Base-by-base conservation (phyloP, 805 yeast genomes). In the Teunomyces gatunensis region DNA sequence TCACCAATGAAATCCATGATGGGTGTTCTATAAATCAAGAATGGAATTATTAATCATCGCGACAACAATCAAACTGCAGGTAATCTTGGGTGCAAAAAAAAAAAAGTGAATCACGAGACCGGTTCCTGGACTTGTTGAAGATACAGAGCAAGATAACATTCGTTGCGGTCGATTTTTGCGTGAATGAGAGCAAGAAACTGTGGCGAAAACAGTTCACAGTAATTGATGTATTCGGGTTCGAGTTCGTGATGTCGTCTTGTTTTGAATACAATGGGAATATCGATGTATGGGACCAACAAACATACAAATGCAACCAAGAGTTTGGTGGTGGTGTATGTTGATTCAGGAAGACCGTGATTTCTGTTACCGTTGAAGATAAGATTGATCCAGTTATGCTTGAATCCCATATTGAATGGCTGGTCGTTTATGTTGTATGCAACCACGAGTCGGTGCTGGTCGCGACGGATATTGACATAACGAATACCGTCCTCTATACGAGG, bases 1-100 rank as follows among this genome's bases (percentile, higher is more conserved):
- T 87, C 92, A 7, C 88, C 87, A 23, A 86, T 65, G 49, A 84
- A 71, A 61, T 84, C 85, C 91, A 85, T 85, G 23, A 32, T 40
- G 35, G 33, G 17, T 20, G 28, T 25, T 13, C 20, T 11, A 11
- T 12, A 5, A 34, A 20, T 30, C 13, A 11, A 18, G 23, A 15
- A 10, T 32, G 28, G 34, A 39, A 42, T 42, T 42, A 42, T 33
- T 42, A 42, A 42, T 28, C 42, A 39, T 39, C 42, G 42, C 42
- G 42, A 25, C 13, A 13, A 17, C 32, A 28, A 23, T n/a, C 21
- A 18, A 13, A 12, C 32, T 39, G 42, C 42, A 28, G 15, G 23
- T 20, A 37, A 34, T 12, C 25, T 9, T 23, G 40, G 40, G 40
- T 37, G 40, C 40, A 36, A 37, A 37, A 21, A 20, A 30, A 30